These are phyloP conservation scores for Scleroderma bovista DNA, from an alignment of 768 basidiomycete genomes.

Conservation along the genomic window DNA sequence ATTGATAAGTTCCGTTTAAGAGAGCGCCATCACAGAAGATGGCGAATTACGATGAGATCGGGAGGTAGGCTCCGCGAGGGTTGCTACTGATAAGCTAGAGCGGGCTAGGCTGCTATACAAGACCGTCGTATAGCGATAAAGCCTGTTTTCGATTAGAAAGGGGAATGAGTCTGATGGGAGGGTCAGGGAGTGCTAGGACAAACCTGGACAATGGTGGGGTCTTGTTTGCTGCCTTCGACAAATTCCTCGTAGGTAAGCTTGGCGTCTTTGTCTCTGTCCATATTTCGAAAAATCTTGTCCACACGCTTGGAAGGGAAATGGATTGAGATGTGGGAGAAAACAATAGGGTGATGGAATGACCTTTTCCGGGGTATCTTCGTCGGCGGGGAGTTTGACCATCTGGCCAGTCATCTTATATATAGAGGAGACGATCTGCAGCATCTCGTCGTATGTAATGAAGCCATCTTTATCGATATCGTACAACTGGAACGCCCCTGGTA, in stretches of 20 bases:
- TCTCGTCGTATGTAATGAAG: constrained; percentile 96
- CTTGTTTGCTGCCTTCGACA: constrained; percentile 96
- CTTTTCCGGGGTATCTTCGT: constrained; percentile 99
- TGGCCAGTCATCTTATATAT: constrained; percentile 99
- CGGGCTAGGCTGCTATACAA: constrained; percentile 53
- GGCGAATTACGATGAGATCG: neutral
- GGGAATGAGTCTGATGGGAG: constrained; percentile 3
- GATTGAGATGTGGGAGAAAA: constrained; percentile 9
- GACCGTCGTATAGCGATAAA: constrained; percentile 89
- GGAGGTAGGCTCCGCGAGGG: neutral
- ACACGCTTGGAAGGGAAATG: constrained; percentile 60
- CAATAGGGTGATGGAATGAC: constrained; percentile 32
- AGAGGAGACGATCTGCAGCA: constrained; percentile 95
- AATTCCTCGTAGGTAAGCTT: constrained; percentile 95
- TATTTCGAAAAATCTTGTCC: constrained; percentile 96
- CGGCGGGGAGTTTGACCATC: constrained; percentile 97
- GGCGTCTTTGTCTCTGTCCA: constrained; percentile 95
- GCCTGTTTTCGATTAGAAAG: constrained; percentile 48
- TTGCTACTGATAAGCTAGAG: neutral
- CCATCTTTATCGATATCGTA: constrained; percentile 99
- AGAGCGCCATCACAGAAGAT: neutral
- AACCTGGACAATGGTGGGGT: constrained; percentile 98
- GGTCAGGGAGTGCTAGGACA: constrained; percentile 14
- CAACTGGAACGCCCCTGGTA: constrained; percentile 95
- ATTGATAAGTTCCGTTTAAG: neutral